Evolutionary conservation across 2,329 filamentous ascomycete genomes (phyloP), one percentile per base, ranked within the genome.

Genomic region (Penicillium occitanis): DNA sequence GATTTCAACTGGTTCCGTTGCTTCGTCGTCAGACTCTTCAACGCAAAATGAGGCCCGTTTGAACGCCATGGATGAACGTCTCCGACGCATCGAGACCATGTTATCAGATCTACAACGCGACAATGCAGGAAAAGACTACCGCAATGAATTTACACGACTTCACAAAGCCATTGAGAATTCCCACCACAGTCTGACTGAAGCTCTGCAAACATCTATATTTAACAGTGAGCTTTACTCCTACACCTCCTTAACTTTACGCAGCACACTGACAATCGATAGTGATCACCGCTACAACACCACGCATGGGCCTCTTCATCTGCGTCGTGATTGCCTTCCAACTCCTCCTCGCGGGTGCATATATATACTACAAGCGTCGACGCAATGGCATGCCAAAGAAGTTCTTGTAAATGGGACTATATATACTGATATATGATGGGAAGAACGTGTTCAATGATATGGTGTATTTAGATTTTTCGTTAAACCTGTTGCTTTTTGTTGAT

Each of bases 361-460:
- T 92, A 44, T 75, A 89, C 67, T 97, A 97, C 80, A 96, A 96
- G 85, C 86, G 88, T 72, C 88, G 90, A 74, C 87, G 90, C 79
- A 84, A 86, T 46, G 88, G 84, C 69, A 87, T 88, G 77, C 92
- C 92, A n/a, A 97, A 97, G 85, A 97, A 97, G 81, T 97, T 93
- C 78, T 81, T 97, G 75, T 97, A 83, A 75, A 37, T 40, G n/a
- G 53, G 11, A 40, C n/a, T 37, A 25, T 37, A 57, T 40, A 57
- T 25, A 40, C 33, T 17, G 30, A 37, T 57, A 57, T 37, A 40
- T 37, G 30, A 57, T 25, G 53, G 53, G 40, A 57, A 22, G 33
- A 57, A 14, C 5, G 8, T 57, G 51, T 5, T 22, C 33, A 37
- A 25, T 17, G 19, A 37, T 55, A 5, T 40, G 8, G 53, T 57